Percentiles rank a stretch among this genome's conserved stretches.
Conservation (phyloP, 345 rosid genomes). For the Citrus mangshanensis region DNA sequence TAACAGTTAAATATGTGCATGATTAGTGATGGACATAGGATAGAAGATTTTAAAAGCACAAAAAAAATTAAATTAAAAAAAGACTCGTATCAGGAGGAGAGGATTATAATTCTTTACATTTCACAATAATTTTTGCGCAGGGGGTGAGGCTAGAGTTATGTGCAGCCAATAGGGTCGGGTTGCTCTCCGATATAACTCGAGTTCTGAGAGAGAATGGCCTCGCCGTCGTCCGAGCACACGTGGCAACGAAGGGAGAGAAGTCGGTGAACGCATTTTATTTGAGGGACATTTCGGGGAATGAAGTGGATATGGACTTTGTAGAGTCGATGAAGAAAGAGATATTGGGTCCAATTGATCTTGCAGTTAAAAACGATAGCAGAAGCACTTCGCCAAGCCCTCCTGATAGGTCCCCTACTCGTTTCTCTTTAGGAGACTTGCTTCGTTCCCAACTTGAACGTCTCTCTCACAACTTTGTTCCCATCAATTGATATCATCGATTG, state of each 20-base stretch:
- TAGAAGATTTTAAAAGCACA: too few species aligned
- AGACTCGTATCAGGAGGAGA: too few species aligned
- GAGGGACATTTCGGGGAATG: constrained; percentile 48
- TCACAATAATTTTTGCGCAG: constrained; percentile 18
- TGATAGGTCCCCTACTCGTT: constrained; percentile 14
- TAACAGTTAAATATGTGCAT: too few species aligned
- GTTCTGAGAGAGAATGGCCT: constrained; percentile 69
- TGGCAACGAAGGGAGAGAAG: constrained; percentile 60
- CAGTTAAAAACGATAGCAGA: constrained; percentile 30
- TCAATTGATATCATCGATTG: constrained; percentile 14
- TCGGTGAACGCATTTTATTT: constrained; percentile 55
- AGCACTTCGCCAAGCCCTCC: not conserved
- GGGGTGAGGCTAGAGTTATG: constrained; percentile 56
- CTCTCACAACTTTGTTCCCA: constrained; percentile 48
- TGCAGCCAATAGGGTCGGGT: constrained; percentile 57
- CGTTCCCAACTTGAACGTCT: constrained; percentile 46
- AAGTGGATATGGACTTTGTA: constrained; percentile 57
- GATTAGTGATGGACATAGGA: too few species aligned
- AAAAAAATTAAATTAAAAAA: too few species aligned
- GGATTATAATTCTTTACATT: too few species aligned
- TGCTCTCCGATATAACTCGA: constrained; percentile 64
- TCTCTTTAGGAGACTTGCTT: constrained; percentile 49
- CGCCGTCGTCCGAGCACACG: constrained; percentile 58
- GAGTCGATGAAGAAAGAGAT: constrained; percentile 62
- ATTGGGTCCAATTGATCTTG: constrained; percentile 46